Evolutionary conservation across 257 asterid species (phyloP), one percentile per base, ranked within the genome.

Genomic region (Oldenlandia corymbosa): DNA sequence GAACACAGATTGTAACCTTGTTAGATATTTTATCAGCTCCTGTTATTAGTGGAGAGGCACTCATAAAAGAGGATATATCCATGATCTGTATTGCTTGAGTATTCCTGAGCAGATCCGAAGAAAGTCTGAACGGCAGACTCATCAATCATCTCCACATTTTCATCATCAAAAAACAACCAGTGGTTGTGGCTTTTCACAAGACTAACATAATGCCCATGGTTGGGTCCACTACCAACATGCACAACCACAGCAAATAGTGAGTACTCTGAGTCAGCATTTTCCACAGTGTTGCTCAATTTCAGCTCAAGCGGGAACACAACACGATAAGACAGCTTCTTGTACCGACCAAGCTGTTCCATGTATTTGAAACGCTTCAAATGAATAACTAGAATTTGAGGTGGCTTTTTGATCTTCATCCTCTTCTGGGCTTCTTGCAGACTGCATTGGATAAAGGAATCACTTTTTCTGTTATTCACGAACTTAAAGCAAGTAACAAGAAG

Each of bases 391-490:
- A 87, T 83, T 30, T 72, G 86, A 20, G 95, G 95, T 6, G 90
- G 81, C 65, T 76, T 85, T 81, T 87, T 87, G 56, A 87, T 83
- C 81, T 85, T 87, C 95, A 87, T 85, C 70, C 95, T 74, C 79
- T 87, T 87, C 55, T 87, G 93, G 39, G 95, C 95, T 76, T 87
- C 95, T 78, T 87, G 95, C 81, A 87, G 79, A 65, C 95, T 87
- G 88, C 34, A 53, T 60, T 69, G 10, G 37, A 28, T 37, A 61
- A 21, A 21, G 60, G 28, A 62, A n/a, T 31, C 62, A 46, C 45
- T 66, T 65, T 48, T n/a, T 48, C 21, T 46, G 23, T 67, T 45
- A 64, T 26, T 36, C 32, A 45, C 12, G n/a, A 23, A 39, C 57
- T 43, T 11, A 58, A 37, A 46, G 21, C 8, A 28, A 32, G 26